Evolutionary conservation across 73 alveolate genomes (phyloP).

Genomic region (Paramecium octaurelia): DNA sequence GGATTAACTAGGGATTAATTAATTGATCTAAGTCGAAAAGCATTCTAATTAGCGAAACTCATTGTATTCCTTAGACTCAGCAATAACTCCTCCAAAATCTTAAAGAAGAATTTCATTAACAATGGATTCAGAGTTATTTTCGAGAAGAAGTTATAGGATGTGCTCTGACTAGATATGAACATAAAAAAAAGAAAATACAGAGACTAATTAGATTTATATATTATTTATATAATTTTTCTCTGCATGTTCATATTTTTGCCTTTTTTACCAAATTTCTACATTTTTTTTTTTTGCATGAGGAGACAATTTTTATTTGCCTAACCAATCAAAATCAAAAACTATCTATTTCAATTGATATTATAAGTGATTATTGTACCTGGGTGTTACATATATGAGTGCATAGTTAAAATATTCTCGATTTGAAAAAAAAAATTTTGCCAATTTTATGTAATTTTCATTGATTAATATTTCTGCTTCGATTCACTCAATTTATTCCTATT

Average conservation of each 20-base stretch:
- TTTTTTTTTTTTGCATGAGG: not conserved
- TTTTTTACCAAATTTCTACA: not conserved
- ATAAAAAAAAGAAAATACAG: not conserved
- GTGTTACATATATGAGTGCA: not conserved
- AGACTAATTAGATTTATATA: not conserved
- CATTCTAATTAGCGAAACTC: not conserved
- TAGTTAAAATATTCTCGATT: not conserved
- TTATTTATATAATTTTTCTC: not conserved
- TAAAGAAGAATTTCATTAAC: conserved; percentile 1
- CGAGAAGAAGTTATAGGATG: not conserved
- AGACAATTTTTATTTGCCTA: not conserved
- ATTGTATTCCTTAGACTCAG: not conserved
- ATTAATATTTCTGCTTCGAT: not conserved
- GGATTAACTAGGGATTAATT: not conserved
- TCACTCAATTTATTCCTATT: not conserved
- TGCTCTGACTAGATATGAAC: conserved; percentile 26
- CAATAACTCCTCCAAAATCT: not conserved
- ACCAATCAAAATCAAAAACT: not conserved
- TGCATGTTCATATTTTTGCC: not conserved
- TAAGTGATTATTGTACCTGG: not conserved
- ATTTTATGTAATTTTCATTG: not conserved
- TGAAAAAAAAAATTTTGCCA: not conserved
- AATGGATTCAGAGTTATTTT: not conserved
- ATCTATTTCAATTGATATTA: not conserved
- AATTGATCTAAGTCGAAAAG: conserved; percentile 14